Conservation (phyloP, 257 asterid genomes). For the Rehmannia glutinosa region DNA sequence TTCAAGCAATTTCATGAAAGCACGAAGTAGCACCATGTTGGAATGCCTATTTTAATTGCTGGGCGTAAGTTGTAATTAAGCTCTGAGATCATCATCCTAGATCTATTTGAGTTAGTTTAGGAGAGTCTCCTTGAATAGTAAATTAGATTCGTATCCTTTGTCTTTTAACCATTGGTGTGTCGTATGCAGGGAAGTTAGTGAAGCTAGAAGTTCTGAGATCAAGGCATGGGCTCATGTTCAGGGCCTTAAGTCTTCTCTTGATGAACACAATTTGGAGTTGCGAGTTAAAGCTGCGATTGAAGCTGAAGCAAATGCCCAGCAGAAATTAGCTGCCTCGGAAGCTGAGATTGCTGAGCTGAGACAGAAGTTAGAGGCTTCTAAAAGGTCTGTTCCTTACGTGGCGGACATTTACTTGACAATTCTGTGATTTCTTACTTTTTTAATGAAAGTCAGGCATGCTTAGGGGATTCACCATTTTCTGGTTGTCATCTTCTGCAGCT, state of each 20-base stretch:
- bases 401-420: not conserved
- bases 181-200: slow-evolving; percentile 66
- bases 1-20: not conserved
- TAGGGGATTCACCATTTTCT: not conserved
- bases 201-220: slow-evolving; percentile 71
- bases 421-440: too few relatives aligned
- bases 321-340: slow-evolving; percentile 87
- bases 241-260: slow-evolving; percentile 73
- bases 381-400: slow-evolving; percentile 45
- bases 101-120: not conserved
- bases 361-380: slow-evolving; percentile 67
- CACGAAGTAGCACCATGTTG: not conserved
- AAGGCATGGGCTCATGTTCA: slow-evolving; percentile 91
- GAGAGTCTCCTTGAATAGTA: not conserved
- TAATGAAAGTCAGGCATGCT: too few relatives aligned
- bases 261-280: slow-evolving; percentile 79
- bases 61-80: slow-evolving; percentile 3
- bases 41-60: not conserved
- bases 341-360: slow-evolving; percentile 93
- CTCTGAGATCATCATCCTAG: not conserved
- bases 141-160: not conserved
- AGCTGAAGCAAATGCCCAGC: slow-evolving; percentile 94
- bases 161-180: slow-evolving; percentile 13
- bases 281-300: slow-evolving; percentile 93
- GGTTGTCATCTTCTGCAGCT: not conserved